Evolutionary conservation across 2,329 filamentous ascomycete species (phyloP), one percentile per base, ranked within the genome.

Genomic region (Falciphora oryzae): DNA sequence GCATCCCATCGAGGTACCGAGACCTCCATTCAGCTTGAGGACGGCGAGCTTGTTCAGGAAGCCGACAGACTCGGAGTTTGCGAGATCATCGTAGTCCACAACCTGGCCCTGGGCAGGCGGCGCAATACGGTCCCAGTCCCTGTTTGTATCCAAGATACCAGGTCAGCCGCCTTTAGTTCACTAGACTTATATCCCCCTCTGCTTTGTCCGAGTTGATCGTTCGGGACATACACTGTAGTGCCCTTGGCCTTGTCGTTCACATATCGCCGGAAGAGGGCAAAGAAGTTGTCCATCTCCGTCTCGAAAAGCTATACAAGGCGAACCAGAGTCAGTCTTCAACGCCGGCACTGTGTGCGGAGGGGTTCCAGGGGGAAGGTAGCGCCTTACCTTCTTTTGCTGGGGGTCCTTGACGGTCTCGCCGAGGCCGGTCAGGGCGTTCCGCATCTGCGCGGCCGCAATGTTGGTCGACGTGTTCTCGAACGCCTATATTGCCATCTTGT

Each of bases 281-380:
- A 99, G 85, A 99, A 99, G 88, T 99, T 99, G 87, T 99, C 95
- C 93, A 97, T 98, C 82, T 99, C 94, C 5, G 93, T 96, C 83
- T 98, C 94, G 79, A 98, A 98, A 70, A 96, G 88, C 91, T 92
- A 70, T 71, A 61, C 7, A 28, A 56, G 10, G 29, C 4, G 10
- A 16, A 28, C 28, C 13, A n/a, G 25, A 29, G 14, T 31, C 38
- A 65, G 70, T 64, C 66, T 66, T 6, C 4, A 11, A 25, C 44
- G 8, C n/a, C 44, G 44, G 8, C 18, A 53, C 22, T 10, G 10
- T 7, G n/a, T 53, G 7, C 4, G 18, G 22, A n/a, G 44, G 1
- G n/a, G 22, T 11, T 53, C 44, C 3, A 25, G 44, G 44, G 22
- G 16, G 22, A 22, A 29, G 64, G 71, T 80, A 73, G 22, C 57